Percentiles rank a stretch among this genome's conserved stretches.
Evolutionary conservation across 2,329 filamentous ascomycete species (phyloP).

Genomic region (Xylaria sp.): DNA sequence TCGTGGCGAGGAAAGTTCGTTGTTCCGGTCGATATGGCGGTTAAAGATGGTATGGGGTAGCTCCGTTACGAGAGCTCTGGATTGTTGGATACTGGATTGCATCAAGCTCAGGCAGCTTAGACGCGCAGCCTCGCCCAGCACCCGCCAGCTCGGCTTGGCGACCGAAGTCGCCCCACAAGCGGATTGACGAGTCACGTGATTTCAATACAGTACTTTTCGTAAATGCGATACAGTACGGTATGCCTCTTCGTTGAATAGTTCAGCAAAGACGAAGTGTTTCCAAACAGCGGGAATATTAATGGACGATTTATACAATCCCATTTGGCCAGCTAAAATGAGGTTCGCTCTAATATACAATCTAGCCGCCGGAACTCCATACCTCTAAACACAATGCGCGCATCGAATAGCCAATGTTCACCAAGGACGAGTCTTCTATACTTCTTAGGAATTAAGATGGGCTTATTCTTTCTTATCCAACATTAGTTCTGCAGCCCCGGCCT

Average conservation of each 20-base stretch:
- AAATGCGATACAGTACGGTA: no score
- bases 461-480: constrained; percentile 48
- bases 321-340: constrained; percentile 12
- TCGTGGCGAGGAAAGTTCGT: constrained; percentile 5
- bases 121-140: constrained; percentile 46
- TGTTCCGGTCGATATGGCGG: not conserved
- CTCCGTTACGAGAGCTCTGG: constrained; percentile 21
- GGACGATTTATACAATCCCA: constrained; percentile 16
- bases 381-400: constrained; percentile 16
- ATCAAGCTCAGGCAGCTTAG: constrained; percentile 48
- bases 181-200: constrained; percentile 22
- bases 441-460: constrained; percentile 6
- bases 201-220: not conserved
- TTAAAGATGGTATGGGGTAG: constrained; percentile 12
- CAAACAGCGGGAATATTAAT: not conserved
- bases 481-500: constrained; percentile 40
- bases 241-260: no score
- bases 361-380: constrained; percentile 27
- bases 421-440: not conserved
- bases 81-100: constrained; percentile 32
- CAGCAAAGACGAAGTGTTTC: no score
- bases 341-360: constrained; percentile 27
- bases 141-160: constrained; percentile 27
- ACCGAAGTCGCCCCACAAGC: constrained; percentile 26
- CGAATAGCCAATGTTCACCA: not conserved